Evolutionary conservation across 768 basidiomycete genomes (phyloP).

Genomic region (Phaffia tasmanica): DNA sequence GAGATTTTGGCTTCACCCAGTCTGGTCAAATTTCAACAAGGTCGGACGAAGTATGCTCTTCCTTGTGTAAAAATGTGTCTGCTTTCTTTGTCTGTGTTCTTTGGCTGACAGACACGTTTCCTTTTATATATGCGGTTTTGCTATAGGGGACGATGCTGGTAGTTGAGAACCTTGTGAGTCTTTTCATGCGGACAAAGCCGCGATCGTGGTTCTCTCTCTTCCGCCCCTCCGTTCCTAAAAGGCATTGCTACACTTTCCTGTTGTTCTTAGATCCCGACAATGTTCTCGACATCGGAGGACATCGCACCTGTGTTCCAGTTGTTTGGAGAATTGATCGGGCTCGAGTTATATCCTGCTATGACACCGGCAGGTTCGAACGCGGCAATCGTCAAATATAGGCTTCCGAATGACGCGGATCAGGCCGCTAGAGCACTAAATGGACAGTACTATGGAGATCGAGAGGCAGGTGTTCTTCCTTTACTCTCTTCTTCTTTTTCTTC

Average conservation of each 20-base stretch:
- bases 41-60: too few species aligned
- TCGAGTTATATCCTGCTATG: conserved; percentile 18
- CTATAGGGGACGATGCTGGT: too few species aligned
- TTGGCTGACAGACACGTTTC: too few species aligned
- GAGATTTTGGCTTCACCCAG: too few species aligned
- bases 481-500: background rate
- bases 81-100: too few species aligned
- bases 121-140: too few species aligned
- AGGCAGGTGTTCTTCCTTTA: background rate
- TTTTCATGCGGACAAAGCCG: too few species aligned
- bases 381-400: conserved; percentile 14
- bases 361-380: conserved; percentile 13
- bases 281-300: conserved; percentile 21
- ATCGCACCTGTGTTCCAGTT: conserved; percentile 13
- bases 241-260: background rate
- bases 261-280: conserved; percentile 1
- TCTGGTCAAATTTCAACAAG: too few species aligned
- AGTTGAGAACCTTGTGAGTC: conserved; percentile 20
- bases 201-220: too few species aligned
- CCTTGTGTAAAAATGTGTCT: too few species aligned
- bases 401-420: conserved; percentile 4
- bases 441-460: conserved; percentile 10
- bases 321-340: conserved; percentile 4
- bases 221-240: too few species aligned
- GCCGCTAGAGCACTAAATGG: conserved; percentile 12